Evolutionary conservation across 108 stramenopile species (phyloP), one percentile per base, ranked within the genome.

Genomic region (Fragilariopsis cylindrus): DNA sequence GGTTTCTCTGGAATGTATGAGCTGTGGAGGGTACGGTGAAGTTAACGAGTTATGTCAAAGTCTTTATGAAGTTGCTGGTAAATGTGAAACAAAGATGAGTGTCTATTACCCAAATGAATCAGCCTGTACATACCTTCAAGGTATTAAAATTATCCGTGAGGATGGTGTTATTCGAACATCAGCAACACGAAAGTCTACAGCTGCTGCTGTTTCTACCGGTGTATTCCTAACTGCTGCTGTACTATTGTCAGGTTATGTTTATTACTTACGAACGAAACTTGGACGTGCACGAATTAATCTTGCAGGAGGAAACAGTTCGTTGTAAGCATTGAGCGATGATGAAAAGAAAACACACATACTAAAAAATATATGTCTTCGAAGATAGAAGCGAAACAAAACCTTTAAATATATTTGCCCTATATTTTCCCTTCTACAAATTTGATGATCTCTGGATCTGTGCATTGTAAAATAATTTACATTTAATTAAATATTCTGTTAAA

Each of bases 111-210:
- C 90, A 70, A 91, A 92, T 57, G 89, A 90, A 60, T 84, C 82
- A 21, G 88, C 93, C 6, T 94, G 93, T 72, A 79, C 82, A 41
- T 94, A 90, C 86, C 89, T 94, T 57, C 88, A 90, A 69, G 89
- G 93, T 21, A 88, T 94, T 74, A 94, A 94, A 79, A 73, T 88
- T 70, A 82, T 94, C 65, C 88, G 85, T 49, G 79, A 74, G 12
- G 90, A 94, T 76, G 93, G 93, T 75, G 90, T 94, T 66, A 94
- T 94, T 73, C 84, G 92, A 75, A 84, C 84, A 30, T 72, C 87
- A 42, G 77, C 81, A 46, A 78, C 65, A 43, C 49, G 79, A 18
- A 83, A 86, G 73, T 83, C 81, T 78, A 93, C 89, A 76, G 87
- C 88, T 21, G 92, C 92, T 11, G 83, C 90, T 18, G 72, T 93